A percentile compares a stretch with the other conserved stretches of the same genome.
Evolutionary conservation across 108 stramenopile species (phyloP).

Genomic region (Skeletonema tropicum): DNA sequence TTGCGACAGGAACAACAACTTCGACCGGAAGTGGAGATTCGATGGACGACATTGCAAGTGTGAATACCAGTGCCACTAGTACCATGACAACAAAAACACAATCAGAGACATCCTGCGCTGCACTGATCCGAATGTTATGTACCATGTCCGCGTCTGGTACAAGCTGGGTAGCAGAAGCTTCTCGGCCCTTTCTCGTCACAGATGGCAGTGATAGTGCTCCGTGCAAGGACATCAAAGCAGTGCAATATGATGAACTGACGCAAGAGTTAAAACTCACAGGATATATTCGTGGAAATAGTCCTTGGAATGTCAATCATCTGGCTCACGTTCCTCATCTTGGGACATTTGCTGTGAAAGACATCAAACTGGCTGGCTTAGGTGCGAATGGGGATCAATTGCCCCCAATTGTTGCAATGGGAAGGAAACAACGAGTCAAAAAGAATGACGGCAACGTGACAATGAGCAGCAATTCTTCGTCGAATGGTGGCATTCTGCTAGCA

Average conservation of each 20-base stretch:
- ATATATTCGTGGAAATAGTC: constrained; percentile 87
- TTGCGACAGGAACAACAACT: constrained; percentile 21
- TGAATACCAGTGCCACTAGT: constrained; percentile 8
- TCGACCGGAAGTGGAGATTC: constrained; percentile 1
- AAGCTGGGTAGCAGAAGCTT: constrained; percentile 76
- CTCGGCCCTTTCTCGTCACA: constrained; percentile 74
- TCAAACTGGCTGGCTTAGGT: constrained; percentile 31
- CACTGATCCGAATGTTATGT: constrained; percentile 73
- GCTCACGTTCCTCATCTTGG: constrained; percentile 92
- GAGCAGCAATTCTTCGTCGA: constrained; percentile 24
- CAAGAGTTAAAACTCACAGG: constrained; percentile 83
- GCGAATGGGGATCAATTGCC: constrained; percentile 2
- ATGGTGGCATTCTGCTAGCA: constrained; percentile 21
- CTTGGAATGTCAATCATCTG: constrained; percentile 84
- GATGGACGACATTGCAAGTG: constrained; percentile 15
- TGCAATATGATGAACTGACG: constrained; percentile 56
- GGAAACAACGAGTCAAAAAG: constrained; percentile 36
- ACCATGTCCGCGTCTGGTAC: constrained; percentile 72
- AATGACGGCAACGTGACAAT: constrained; percentile 31
- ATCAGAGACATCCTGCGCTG: constrained; percentile 42
- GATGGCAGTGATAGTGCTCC: constrained; percentile 41
- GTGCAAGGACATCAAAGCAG: constrained; percentile 12
- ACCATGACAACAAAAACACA: constrained; percentile 15
- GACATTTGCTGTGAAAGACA: constrained; percentile 77
- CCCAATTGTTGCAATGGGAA: constrained; percentile 47